phyloP scores from a whole-genome alignment of 176 grass and related monocot genomes.

The Aegilops longissima region DNA sequence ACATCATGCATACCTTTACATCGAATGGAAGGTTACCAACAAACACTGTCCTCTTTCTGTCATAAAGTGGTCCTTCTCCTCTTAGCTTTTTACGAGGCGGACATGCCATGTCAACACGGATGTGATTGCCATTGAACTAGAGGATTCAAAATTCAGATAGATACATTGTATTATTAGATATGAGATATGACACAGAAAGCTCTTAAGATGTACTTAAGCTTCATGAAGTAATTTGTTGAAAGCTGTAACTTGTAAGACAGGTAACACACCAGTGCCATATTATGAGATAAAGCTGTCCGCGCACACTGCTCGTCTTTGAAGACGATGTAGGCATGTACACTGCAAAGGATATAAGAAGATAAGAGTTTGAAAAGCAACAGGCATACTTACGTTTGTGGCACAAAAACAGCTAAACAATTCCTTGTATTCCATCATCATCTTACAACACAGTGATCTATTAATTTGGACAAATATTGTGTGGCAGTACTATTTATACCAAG shows the following conservation, averaged over 20 bases:
- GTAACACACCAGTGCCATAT: constrained; percentile 71
- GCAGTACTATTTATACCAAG: background rate
- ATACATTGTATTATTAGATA: background rate
- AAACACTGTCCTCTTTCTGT: constrained; percentile 90
- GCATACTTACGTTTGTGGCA: background rate
- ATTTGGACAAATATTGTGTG: background rate
- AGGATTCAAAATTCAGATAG: constrained; percentile 29
- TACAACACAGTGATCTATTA: background rate
- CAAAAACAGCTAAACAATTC: background rate
- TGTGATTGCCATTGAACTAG: constrained; percentile 90
- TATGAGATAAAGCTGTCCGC: constrained; percentile 60
- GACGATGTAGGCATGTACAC: constrained; percentile 95
- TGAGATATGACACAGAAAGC: background rate
- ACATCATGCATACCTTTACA: constrained; percentile 62
- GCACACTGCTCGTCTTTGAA: constrained; percentile 82
- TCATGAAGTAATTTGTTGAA: background rate
- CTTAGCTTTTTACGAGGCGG: constrained; percentile 81
- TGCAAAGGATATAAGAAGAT: constrained; percentile 31
- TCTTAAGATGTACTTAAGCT: background rate
- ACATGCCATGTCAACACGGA: constrained; percentile 87
- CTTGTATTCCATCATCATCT: background rate
- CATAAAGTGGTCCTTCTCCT: constrained; percentile 85
- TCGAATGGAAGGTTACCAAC: constrained; percentile 97
- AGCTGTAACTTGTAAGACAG: background rate
- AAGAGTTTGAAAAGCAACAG: background rate